Conservation (phyloP, 1,284 basidiomycete species). For the Takashimella tepidaria region DNA sequence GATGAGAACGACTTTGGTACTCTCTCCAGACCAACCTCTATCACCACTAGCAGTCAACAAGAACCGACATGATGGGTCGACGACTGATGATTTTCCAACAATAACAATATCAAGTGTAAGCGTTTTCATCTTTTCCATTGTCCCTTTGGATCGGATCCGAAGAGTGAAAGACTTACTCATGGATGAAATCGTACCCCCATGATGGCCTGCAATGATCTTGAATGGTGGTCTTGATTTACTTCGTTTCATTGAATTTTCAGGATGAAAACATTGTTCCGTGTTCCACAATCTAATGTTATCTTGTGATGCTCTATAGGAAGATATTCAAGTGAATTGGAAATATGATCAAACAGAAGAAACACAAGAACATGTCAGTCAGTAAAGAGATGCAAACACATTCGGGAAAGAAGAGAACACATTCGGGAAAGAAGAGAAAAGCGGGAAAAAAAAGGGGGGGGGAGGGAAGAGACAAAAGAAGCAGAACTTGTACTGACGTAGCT, state of each 20-base stretch:
- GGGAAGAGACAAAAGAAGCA: too few species aligned
- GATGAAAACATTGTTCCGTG: conserved; percentile 66
- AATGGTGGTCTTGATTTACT: conserved; percentile 61
- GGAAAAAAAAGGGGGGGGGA: too few species aligned
- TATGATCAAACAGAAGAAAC: not conserved
- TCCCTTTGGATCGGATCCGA: too few species aligned
- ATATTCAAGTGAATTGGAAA: not conserved
- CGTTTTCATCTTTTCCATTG: too few species aligned
- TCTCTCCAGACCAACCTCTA: conserved; percentile 85
- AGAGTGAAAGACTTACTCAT: conserved; percentile 66
- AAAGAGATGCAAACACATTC: too few species aligned
- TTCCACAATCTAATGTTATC: conserved; percentile 97
- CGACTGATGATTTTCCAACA: conserved; percentile 61
- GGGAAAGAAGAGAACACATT: too few species aligned
- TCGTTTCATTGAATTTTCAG: conserved; percentile 56
- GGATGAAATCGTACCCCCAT: conserved; percentile 85
- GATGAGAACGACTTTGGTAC: conserved; percentile 79
- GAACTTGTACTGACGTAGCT: conserved; percentile 63
- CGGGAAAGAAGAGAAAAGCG: too few species aligned
- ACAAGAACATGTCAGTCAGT: too few species aligned
- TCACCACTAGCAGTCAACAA: conserved; percentile 89
- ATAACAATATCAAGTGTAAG: too few species aligned
- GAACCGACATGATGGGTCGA: conserved; percentile 79
- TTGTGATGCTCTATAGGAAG: conserved; percentile 64
- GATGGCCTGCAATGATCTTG: conserved; percentile 94